Conservation (phyloP, 441 rosid species). For the Brassica hybrid region DNA sequence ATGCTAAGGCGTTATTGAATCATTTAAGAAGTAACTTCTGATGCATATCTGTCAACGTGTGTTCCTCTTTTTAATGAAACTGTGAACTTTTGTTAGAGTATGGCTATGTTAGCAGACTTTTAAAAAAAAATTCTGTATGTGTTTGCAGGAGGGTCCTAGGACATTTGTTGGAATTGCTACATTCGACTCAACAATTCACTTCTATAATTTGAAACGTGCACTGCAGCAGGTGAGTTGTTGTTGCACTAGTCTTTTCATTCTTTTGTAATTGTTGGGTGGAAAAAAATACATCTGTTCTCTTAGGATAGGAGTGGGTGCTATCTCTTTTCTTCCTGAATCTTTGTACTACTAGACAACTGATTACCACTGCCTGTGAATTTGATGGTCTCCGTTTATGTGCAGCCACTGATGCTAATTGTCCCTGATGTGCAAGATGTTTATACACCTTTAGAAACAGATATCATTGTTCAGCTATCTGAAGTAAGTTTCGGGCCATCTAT, state of each 20-base stretch:
- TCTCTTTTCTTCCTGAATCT: slow-evolving; percentile 17
- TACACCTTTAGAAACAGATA: slow-evolving; percentile 83
- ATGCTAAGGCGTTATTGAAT: slow-evolving; percentile 22
- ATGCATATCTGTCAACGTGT: slow-evolving; percentile 21
- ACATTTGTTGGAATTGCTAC: slow-evolving; percentile 92
- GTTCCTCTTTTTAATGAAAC: slow-evolving; percentile 24
- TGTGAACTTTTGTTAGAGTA: slow-evolving; percentile 10
- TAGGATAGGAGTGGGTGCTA: neutral
- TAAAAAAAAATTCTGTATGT: neutral
- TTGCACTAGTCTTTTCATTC: slow-evolving; percentile 35
- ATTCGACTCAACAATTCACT: slow-evolving; percentile 81
- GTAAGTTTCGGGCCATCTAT: slow-evolving; percentile 50
- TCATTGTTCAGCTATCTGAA: slow-evolving; percentile 83
- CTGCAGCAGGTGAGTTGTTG: slow-evolving; percentile 59
- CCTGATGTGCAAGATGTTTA: slow-evolving; percentile 90
- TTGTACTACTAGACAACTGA: slow-evolving; percentile 21
- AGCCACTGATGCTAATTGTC: slow-evolving; percentile 92
- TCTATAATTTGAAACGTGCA: slow-evolving; percentile 80
- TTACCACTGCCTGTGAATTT: slow-evolving; percentile 37
- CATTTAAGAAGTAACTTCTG: slow-evolving; percentile 17
- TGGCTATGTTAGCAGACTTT: slow-evolving; percentile 5
- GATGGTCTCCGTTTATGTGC: slow-evolving; percentile 43
- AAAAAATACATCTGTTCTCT: slow-evolving; percentile 18
- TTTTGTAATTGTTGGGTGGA: slow-evolving; percentile 23
- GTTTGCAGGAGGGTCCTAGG: slow-evolving; percentile 82